These are phyloP conservation scores for Suillus variegatus DNA, from an alignment of 768 basidiomycete genomes.

Conservation along the genomic window DNA sequence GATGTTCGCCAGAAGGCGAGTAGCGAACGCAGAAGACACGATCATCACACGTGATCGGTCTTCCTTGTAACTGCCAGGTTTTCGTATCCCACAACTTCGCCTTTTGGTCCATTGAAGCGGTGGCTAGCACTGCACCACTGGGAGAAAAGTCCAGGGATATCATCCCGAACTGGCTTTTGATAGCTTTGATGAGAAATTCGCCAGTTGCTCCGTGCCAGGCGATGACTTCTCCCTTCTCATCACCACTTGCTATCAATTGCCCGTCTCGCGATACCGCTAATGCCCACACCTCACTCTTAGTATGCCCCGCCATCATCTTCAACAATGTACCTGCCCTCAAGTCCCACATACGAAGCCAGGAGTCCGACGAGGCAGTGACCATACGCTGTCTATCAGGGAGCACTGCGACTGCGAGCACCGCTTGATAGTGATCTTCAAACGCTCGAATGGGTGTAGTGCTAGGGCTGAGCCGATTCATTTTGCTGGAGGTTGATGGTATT, in stretches of 20 bases:
- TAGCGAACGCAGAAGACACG: conserved; percentile 1
- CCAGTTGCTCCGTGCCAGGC: not conserved
- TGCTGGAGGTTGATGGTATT: not conserved
- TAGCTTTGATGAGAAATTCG: not conserved
- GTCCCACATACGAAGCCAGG: not conserved
- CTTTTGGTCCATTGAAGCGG: not conserved
- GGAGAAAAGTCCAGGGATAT: not conserved
- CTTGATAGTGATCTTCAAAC: not conserved
- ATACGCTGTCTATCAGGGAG: not conserved
- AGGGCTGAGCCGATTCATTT: not conserved
- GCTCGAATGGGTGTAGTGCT: not conserved
- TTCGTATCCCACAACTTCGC: not conserved
- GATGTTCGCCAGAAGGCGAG: not conserved
- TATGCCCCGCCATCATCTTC: not conserved
- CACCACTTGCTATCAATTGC: not conserved
- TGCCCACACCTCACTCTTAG: not conserved
- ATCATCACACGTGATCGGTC: not conserved
- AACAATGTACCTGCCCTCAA: not conserved
- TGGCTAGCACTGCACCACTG: not conserved
- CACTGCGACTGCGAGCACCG: not conserved
- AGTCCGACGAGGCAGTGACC: not conserved
- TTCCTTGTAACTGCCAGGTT: not conserved
- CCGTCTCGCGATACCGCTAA: not conserved
- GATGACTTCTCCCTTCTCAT: not conserved
- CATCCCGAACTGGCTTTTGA: not conserved